Base-by-base conservation (phyloP, 108 stramenopile species). In the Nitzschia palea region DNA sequence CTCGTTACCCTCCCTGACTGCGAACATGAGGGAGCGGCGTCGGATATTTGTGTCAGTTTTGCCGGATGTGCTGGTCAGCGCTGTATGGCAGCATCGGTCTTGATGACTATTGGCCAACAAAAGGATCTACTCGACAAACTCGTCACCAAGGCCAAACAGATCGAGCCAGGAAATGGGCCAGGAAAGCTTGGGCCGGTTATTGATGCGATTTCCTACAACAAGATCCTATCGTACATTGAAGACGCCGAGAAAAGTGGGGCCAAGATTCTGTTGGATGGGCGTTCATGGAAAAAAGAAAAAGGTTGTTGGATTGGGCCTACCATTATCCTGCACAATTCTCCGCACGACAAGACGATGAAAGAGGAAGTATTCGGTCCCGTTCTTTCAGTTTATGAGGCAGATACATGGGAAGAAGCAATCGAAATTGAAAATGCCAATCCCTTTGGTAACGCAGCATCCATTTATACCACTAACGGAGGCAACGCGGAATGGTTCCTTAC, bases 341-440 rank as follows among this genome's bases (percentile, higher is more conserved):
- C 73, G 17, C 63, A 70, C 0, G 95, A 95, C 67, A 80, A 68
- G 44, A 89, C 88, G 3, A 80, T 96, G 79, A 72, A 69, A 43
- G 96, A 98, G 50, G 97, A 98, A 65, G 84, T 98, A 2, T 98
- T 98, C 77, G 97, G 97, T 4, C 97, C 97, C 2, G 95, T 94
- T 29, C 74, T 98, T 42, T 87, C 84, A 45, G 87, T 98, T 6
- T 87, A 87, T 57, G 54, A 68, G 22, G 89, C 88, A 4, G 28
- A 52, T 1, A 78, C 85, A n/a, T 94, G 96, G 91, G 88, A 94
- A 52, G 88, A 94, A 63, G 97, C 97, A 8, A 82, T 98, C 45
- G 94, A 68, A 26, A 95, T 97, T 65, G 97, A 98, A 68, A 97
- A 97, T 82, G 67, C 79, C 22, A 95, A 93, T 75, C 95, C 94